phyloP scores from a whole-genome alignment of 768 basidiomycete species.

The Boletus sp. region DNA sequence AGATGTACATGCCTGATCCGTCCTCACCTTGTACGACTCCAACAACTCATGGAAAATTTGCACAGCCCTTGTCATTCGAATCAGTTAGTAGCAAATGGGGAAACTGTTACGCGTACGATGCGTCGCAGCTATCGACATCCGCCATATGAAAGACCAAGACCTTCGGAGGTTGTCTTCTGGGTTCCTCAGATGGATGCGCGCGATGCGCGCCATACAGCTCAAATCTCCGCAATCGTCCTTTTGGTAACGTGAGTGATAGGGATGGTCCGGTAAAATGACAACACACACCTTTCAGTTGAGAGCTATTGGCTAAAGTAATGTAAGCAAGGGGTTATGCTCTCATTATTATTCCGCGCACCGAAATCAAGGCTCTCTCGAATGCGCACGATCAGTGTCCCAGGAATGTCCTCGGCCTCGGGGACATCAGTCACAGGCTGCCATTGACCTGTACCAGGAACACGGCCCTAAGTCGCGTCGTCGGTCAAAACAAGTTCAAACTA shows the following conservation, averaged over 20 bases:
- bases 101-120: slow-evolving; percentile 62
- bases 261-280: not conserved
- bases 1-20: too few species aligned
- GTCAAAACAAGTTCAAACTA: not conserved
- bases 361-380: slow-evolving; percentile 92
- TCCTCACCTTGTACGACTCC: slow-evolving; percentile 69
- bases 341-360: slow-evolving; percentile 43
- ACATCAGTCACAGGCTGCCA: slow-evolving; percentile 93
- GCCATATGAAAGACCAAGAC: slow-evolving; percentile 90
- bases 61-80: slow-evolving; percentile 53
- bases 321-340: not conserved
- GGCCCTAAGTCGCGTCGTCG: slow-evolving; percentile 50
- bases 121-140: slow-evolving; percentile 89
- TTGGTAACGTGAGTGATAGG: not conserved
- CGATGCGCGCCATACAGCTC: slow-evolving; percentile 83
- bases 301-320: slow-evolving; percentile 73
- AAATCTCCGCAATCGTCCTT: slow-evolving; percentile 77
- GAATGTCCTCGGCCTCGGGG: slow-evolving; percentile 76
- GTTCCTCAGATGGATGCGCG: slow-evolving; percentile 88
- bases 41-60: slow-evolving; percentile 81
- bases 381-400: slow-evolving; percentile 83
- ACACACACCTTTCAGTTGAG: slow-evolving; percentile 75
- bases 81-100: slow-evolving; percentile 4
- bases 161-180: slow-evolving; percentile 67
- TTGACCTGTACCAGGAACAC: slow-evolving; percentile 81